Evolutionary conservation across 495 filamentous ascomycete species (phyloP).

Genomic region (Apodospora peruviana): DNA sequence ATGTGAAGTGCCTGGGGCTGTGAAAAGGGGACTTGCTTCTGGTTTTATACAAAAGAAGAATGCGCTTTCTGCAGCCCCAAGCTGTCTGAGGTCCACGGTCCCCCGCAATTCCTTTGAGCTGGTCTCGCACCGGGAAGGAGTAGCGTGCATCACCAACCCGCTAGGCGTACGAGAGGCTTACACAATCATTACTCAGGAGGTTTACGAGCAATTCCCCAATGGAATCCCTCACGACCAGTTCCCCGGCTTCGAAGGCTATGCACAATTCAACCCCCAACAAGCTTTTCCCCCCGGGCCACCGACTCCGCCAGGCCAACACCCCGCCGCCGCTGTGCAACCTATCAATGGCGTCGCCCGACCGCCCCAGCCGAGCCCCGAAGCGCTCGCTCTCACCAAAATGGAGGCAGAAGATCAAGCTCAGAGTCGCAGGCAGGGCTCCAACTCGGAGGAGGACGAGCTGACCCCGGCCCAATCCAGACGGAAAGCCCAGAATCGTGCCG

Average conservation of each 20-base stretch:
- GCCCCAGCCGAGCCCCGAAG: conserved; percentile 20
- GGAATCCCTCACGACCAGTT: conserved; percentile 37
- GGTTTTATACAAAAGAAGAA: no score
- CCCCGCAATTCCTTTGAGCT: no score
- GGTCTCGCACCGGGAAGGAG: no score
- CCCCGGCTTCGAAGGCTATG: conserved; percentile 37
- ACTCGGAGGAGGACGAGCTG: conserved; percentile 53
- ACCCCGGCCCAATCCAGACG: conserved; percentile 78
- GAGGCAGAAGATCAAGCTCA: conserved; percentile 32
- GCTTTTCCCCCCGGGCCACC: conserved; percentile 34
- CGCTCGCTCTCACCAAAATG: conserved; percentile 31
- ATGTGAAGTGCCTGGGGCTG: no score
- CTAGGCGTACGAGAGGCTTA: conserved; percentile 20
- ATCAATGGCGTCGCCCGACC: conserved; percentile 22
- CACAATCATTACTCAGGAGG: conserved; percentile 40
- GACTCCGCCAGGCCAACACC: conserved; percentile 34
- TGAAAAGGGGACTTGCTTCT: no score
- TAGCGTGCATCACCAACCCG: conserved; percentile 18
- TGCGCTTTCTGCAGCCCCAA: no score
- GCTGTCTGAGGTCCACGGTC: no score
- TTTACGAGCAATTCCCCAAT: conserved; percentile 38
- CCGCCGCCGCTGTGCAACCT: conserved; percentile 14
- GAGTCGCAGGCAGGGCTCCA: conserved; percentile 38
- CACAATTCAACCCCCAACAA: conserved; percentile 33
- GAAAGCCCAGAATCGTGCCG: conserved; percentile 94